Conservation (phyloP, 345 rosid species). For the Citrus maxima region DNA sequence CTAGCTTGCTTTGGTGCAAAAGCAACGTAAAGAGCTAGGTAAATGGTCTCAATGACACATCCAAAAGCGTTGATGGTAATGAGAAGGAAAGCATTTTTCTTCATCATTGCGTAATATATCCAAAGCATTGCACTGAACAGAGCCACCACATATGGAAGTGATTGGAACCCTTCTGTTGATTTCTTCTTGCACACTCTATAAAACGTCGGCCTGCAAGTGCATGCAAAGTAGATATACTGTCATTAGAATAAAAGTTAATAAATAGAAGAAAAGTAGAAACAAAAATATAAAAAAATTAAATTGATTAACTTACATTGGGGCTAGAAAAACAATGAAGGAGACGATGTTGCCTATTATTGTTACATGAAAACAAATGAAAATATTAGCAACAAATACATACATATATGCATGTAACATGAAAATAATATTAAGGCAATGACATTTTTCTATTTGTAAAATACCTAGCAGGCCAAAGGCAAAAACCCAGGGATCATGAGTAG, state of each 20-base stretch:
- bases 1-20: slow-evolving; percentile 51
- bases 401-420: too few species aligned
- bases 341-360: slow-evolving; percentile 21
- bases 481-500: slow-evolving; percentile 18
- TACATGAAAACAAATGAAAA: not conserved
- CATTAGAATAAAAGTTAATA: too few species aligned
- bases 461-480: slow-evolving; percentile 30
- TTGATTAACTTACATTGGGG: slow-evolving; percentile 34
- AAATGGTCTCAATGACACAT: slow-evolving; percentile 58
- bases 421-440: not conserved
- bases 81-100: slow-evolving; percentile 55
- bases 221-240: too few species aligned
- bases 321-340: slow-evolving; percentile 32
- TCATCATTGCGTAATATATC: slow-evolving; percentile 62
- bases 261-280: too few species aligned
- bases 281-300: not conserved
- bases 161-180: slow-evolving; percentile 74
- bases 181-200: slow-evolving; percentile 58
- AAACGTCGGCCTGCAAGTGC: slow-evolving; percentile 58
- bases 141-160: slow-evolving; percentile 59
- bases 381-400: not conserved
- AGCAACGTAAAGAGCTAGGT: slow-evolving; percentile 48
- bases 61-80: slow-evolving; percentile 64
- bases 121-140: slow-evolving; percentile 68
- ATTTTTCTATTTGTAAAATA: not conserved